Base-by-base conservation (phyloP, 352 stramenopile genomes). In the Nothophytophthora sp. region DNA sequence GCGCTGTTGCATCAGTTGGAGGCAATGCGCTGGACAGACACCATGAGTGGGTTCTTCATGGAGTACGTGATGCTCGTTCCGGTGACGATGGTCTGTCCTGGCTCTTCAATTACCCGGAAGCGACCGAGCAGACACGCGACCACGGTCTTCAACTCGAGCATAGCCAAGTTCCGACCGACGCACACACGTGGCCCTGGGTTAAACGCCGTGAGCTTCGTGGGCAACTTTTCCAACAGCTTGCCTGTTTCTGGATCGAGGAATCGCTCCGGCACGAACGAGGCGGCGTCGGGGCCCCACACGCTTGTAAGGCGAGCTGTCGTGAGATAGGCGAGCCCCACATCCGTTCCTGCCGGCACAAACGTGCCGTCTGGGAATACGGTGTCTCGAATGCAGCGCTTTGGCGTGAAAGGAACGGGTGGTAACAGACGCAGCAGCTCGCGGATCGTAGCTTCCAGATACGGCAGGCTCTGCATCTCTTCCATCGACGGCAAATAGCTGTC, bases 81-180 rank as follows among this genome's bases (percentile, higher is more conserved):
- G 30, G 71, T 71, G 1, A 59, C 52, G 5, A 76, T 51, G 6
- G 68, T 45, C 19, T 76, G 58, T 0, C 43, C 53, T 29, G 63
- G 60, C 1, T 65, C 43, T 53, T 67, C 47, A 1, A 20, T 43
- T 16, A 86, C 38, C 23, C 84, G 67, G 60, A 88, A 88, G 23
- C 58, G 56, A 20, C 60, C 62, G 1, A 89, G 40, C 13, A 91
- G 45, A 19, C 52, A 70, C 9, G 77, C 73, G 18, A 74, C 59
- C 33, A 75, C 59, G 3, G 86, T 58, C 39, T 89, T 88, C 64
- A 88, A 82, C 65, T 91, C 75, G n/a, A 91, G 28, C 62, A 91
- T 81, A 3, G 77, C 73, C 22, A 91, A 67, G 23, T 50, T 67
- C 35, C 70, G 68, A 28, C 86, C 86, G 8, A 93, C 57, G 41